Base-by-base conservation (phyloP, 2,329 filamentous ascomycete species). In the Apiospora aurea region DNA sequence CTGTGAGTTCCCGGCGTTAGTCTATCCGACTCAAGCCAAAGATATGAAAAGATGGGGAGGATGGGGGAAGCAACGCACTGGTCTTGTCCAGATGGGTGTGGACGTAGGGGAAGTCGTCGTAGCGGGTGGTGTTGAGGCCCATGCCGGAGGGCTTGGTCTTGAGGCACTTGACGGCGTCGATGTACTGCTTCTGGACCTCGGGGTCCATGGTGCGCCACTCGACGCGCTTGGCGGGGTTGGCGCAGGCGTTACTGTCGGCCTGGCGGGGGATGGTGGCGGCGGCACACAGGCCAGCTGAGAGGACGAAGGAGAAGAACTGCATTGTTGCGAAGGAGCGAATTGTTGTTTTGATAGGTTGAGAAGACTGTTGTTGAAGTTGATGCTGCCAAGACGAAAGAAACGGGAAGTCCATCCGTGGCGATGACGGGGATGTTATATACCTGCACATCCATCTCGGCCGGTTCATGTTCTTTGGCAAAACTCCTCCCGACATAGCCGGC, bases 61-160 rank as follows among this genome's bases (percentile, higher is more conserved):
- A n/a, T n/a, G n/a, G 29, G 24, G 49, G 1, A 6, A 2, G 16
- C 8, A 13, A 66, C 66, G 38, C 21, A 44, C 66, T 69, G 29
- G 29, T 49, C 14, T 1, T 41, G 43, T 69, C 43, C 43, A 69
- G 67, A 11, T 47, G 49, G 29, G 67, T 49, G 46, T 69, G 67
- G 43, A 69, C 67, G 14, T 49, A 41, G 43, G 67, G 29, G 67
- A 69, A 69, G 16, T 69, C 67, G 67, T 69, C 67, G 46, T 69
- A 69, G 24, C 67, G 67, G 14, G 43, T 29, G 13, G 67, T 47
- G 24, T 38, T 34, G 24, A 34, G 29, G 24, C 67, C 67, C 67
- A 69, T 18, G 24, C 29, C 67, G 0, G 67, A 69, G 13, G 67
- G 67, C 67, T 69, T 69, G 43, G n/a, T 47, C 24, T 44, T 47